Evolutionary conservation across 2,329 filamentous ascomycete genomes (phyloP), one percentile per base, ranked within the genome.

Genomic region (Sodiomyces alkalinus): DNA sequence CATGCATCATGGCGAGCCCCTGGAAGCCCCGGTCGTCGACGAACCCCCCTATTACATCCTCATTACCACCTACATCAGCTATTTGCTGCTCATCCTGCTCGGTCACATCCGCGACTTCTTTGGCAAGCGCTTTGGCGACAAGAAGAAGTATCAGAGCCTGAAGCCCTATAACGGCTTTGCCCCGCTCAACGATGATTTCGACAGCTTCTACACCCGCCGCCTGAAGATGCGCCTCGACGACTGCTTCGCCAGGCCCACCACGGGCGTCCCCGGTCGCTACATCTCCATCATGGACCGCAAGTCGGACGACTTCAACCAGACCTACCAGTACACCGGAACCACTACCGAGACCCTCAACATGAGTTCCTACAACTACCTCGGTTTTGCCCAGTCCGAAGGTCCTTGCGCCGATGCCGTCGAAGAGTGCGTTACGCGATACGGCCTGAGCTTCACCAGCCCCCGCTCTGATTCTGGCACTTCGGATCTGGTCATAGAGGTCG

Each of bases 341-440:
- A 78, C 73, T 33, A 96, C 87, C 2, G 83, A 98, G 55, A 96
- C 90, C 0, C 62, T 98, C 44, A 98, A 98, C 58, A 80, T 98
- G 78, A 94, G 87, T 60, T 98, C 90, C 2, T 98, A 98, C 68
- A 98, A 98, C 56, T 98, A 98, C 50, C 80, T 98, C 15, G 90
- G 90, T 23, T 98, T 98, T 45, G 90, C 90, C 28, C 90, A 98
- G 53, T 94, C 90, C 0, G 86, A 96, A 40, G 90, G 90, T 8
- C 87, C 90, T 22, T 98, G 90, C 48, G 90, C 90, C 26, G 87
- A 96, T 51, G 78, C 81, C 10, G 82, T 87, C 4, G 90, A 98
- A 58, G 78, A 86, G 26, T 72, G 70, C 26, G 74, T 93, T 39
- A 75, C 72, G 53, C 86, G 79, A 47, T 90, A 92, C 45, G 86